Percentiles rank a stretch among this genome's conserved stretches.
Conservation (phyloP, 2,329 filamentous ascomycete species). For the Cercospora sp. region DNA sequence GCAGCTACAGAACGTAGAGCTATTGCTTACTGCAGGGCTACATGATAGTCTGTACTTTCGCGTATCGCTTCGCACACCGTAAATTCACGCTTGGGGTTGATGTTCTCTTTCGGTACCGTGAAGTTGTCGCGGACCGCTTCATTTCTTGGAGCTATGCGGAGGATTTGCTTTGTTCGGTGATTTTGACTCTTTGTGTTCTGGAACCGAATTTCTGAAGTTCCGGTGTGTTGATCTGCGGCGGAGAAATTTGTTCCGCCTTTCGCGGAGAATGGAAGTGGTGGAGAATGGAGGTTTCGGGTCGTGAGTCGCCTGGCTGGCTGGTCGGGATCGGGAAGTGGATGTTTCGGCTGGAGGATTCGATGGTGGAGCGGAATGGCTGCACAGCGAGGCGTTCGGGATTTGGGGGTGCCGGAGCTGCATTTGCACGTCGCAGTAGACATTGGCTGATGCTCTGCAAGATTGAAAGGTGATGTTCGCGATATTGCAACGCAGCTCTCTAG, state of each 20-base stretch:
- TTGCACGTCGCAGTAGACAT: not conserved
- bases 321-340: not conserved
- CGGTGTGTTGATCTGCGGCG: not conserved
- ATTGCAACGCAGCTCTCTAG: not conserved
- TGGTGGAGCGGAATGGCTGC: not conserved
- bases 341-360: not conserved
- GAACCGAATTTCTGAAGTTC: not conserved
- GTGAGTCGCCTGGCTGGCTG: not conserved
- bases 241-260: not conserved
- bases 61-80: not conserved
- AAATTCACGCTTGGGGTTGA: not conserved
- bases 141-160: not conserved
- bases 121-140: not conserved
- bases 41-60: not conserved
- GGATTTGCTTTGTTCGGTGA: not conserved
- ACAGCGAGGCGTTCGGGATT: not conserved
- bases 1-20: not conserved
- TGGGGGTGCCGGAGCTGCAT: not conserved
- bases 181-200: not conserved
- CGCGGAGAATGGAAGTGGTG: not conserved
- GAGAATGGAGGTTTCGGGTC: not conserved
- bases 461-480: not conserved
- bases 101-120: not conserved
- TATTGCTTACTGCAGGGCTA: not conserved
- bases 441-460: not conserved